Percentiles rank a stretch among this genome's conserved stretches.
These are phyloP conservation scores for Monosporascus sp. DNA, from an alignment of 2,329 filamentous ascomycete species.

Conservation along the genomic window DNA sequence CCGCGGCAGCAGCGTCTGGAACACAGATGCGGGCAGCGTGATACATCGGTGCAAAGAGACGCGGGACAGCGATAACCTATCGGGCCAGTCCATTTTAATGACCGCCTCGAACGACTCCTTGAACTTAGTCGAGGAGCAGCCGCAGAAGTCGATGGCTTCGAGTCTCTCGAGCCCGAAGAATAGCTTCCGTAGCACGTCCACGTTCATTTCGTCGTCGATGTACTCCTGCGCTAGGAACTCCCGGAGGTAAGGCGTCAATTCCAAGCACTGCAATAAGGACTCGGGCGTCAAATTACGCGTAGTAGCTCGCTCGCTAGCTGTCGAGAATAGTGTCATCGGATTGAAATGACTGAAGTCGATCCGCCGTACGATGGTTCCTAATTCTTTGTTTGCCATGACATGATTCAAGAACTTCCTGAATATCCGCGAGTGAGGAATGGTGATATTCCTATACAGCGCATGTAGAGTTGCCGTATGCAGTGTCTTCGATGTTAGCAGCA, in stretches of 20 bases:
- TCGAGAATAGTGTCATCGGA: slow-evolving; percentile 69
- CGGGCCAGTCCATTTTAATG: slow-evolving; percentile 48
- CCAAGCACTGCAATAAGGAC: slow-evolving; percentile 66
- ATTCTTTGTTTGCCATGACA: slow-evolving; percentile 57
- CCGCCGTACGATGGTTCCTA: slow-evolving; percentile 71
- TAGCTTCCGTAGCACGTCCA: slow-evolving; percentile 64
- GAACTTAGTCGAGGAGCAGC: slow-evolving; percentile 65
- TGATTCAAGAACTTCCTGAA: slow-evolving; percentile 77
- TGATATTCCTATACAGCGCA: slow-evolving; percentile 74
- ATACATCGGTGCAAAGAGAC: slow-evolving; percentile 76
- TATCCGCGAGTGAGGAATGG: slow-evolving; percentile 75
- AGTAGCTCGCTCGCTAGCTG: slow-evolving; percentile 67
- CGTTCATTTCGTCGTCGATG: slow-evolving; percentile 68
- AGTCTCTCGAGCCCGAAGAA: slow-evolving; percentile 62
- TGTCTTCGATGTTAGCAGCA: slow-evolving; percentile 69
- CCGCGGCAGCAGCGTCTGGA: slow-evolving; percentile 67
- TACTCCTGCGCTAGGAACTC: slow-evolving; percentile 80
- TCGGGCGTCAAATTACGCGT: slow-evolving; percentile 71
- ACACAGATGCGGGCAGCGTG: slow-evolving; percentile 60
- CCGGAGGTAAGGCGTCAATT: slow-evolving; percentile 66
- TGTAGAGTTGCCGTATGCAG: slow-evolving; percentile 68
- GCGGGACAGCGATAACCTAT: slow-evolving; percentile 55
- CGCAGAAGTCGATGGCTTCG: slow-evolving; percentile 70
- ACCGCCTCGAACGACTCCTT: slow-evolving; percentile 57
- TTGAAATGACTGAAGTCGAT: slow-evolving; percentile 85